A percentile compares a stretch with the other conserved stretches of the same genome.
These are phyloP conservation scores for Tetracentron sinense DNA, from an alignment of 164 flowering plant species.

Conservation along the genomic window DNA sequence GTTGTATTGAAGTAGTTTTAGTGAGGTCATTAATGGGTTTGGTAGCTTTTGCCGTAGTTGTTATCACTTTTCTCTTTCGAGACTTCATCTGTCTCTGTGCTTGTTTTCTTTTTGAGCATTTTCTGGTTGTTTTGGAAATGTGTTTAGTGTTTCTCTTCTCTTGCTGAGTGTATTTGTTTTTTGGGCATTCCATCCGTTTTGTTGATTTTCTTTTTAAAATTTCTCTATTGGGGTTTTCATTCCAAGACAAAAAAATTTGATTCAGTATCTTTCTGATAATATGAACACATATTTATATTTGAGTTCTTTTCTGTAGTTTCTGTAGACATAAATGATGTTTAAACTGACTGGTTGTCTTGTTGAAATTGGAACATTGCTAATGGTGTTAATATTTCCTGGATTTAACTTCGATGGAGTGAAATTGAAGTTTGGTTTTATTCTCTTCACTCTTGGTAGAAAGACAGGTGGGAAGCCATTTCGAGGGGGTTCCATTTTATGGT, in stretches of 20 bases:
- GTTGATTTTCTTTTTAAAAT: too few relatives aligned
- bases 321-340: neutral
- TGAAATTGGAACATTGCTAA: too few relatives aligned
- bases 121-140: neutral
- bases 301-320: neutral
- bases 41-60: conserved; percentile 13
- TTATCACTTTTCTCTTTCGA: conserved; percentile 2
- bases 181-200: too few relatives aligned
- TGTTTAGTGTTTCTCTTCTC: too few relatives aligned
- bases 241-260: too few relatives aligned
- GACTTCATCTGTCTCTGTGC: neutral
- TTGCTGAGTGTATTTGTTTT: too few relatives aligned
- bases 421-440: conserved; percentile 18
- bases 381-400: neutral
- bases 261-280: neutral
- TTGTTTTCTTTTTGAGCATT: conserved; percentile 1
- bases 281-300: neutral
- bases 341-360: conserved; percentile 1
- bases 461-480: conserved; percentile 52
- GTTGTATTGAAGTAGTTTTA: conserved; percentile 27
- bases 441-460: conserved; percentile 45
- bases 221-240: too few relatives aligned
- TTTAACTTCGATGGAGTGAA: neutral
- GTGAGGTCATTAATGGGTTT: conserved; percentile 27
- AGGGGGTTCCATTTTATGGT: conserved; percentile 67